Conservation (phyloP, 106 monocot species). For the Dendrobium chrysotoxum region DNA sequence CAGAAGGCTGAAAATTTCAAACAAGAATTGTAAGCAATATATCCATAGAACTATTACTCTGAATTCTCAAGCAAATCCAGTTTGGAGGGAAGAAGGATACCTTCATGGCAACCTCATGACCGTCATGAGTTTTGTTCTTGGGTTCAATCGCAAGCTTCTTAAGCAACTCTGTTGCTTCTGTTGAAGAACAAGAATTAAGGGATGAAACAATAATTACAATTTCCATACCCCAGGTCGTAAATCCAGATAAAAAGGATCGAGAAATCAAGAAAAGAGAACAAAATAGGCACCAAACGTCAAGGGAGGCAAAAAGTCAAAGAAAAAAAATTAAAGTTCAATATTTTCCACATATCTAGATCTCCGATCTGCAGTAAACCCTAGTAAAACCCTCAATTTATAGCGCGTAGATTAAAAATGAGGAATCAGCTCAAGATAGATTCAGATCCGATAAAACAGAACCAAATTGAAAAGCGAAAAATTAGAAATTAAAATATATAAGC, state of each 20-base stretch:
- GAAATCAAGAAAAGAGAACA: not conserved
- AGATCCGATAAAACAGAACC: not conserved
- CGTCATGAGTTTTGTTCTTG: slow-evolving; percentile 41
- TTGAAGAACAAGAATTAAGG: slow-evolving; percentile 9
- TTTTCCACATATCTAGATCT: not conserved
- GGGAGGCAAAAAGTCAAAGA: not conserved
- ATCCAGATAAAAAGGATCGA: not conserved
- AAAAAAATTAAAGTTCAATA: not conserved
- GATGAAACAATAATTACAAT: not conserved
- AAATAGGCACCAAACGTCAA: not conserved
- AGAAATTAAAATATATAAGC: not conserved
- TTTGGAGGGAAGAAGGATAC: slow-evolving; percentile 7
- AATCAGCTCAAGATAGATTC: not conserved
- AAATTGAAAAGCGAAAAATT: not conserved
- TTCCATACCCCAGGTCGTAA: not conserved
- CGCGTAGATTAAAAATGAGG: not conserved
- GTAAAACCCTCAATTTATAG: not conserved
- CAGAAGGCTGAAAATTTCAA: slow-evolving; percentile 18
- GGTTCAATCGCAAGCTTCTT: slow-evolving; percentile 51
- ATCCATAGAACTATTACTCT: not conserved
- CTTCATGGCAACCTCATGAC: slow-evolving; percentile 42
- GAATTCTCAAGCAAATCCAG: not conserved
- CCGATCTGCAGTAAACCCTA: slow-evolving; percentile 16
- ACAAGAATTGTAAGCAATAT: not conserved
- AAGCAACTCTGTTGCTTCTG: slow-evolving; percentile 52